Conservation (phyloP, 2,329 filamentous ascomycete species). For the Colletotrichum chrysophilum region DNA sequence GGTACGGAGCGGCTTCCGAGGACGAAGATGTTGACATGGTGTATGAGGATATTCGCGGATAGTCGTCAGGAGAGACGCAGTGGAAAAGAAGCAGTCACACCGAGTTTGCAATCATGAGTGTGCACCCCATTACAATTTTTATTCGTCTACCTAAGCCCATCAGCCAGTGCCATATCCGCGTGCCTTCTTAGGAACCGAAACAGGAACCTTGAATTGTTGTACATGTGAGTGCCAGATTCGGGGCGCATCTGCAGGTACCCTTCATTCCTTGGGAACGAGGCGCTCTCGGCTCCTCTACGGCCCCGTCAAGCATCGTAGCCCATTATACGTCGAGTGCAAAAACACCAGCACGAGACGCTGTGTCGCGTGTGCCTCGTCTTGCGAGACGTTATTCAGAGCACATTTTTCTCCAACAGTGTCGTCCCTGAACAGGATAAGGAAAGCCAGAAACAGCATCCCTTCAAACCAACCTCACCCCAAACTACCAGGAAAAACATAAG, state of each 20-base stretch:
- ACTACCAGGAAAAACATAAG: conserved; percentile 9
- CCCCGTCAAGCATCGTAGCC: not conserved
- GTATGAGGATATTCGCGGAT: not conserved
- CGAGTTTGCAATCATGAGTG: not conserved
- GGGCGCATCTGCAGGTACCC: not conserved
- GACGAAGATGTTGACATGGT: not conserved
- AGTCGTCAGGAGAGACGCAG: not conserved
- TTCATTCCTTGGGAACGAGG: not conserved
- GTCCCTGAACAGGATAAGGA: conserved; percentile 9
- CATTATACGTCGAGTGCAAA: not conserved
- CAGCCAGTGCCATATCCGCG: conserved; percentile 21
- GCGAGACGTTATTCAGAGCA: not conserved
- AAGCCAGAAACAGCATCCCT: conserved; percentile 4
- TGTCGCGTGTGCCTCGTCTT: not conserved
- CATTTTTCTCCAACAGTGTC: not conserved
- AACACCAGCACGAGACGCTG: not conserved
- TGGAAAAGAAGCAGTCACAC: not conserved
- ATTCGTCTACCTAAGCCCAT: conserved; percentile 25
- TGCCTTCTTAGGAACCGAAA: conserved; percentile 19
- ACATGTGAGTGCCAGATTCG: conserved; percentile 17
- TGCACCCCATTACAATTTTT: conserved; percentile 22
- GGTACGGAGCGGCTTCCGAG: not conserved
- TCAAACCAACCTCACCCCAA: conserved; percentile 4
- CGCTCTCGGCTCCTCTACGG: not conserved
- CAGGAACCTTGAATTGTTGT: conserved; percentile 20